A percentile compares a stretch with the other conserved stretches of the same genome.
Conservation (phyloP, 768 basidiomycete species). For the Coprinopsis marcescibilis region DNA sequence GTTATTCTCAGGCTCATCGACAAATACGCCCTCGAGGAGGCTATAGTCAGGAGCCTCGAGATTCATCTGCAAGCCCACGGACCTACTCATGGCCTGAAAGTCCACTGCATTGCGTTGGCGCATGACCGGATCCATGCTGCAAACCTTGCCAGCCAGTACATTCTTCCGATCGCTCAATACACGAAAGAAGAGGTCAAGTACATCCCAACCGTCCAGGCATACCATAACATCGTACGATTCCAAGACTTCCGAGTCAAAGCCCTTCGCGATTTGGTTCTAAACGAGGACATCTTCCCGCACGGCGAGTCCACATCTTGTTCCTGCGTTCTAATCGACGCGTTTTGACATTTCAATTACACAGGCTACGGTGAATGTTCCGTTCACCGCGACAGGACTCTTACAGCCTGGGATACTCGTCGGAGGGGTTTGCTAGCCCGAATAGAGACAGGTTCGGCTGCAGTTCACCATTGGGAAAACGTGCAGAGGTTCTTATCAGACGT, state of each 20-base stretch:
- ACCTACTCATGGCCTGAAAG: slow-evolving; percentile 53
- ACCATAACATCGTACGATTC: slow-evolving; percentile 56
- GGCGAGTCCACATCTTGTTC: slow-evolving; percentile 16
- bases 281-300: slow-evolving; percentile 66
- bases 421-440: slow-evolving; percentile 39
- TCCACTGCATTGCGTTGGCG: slow-evolving; percentile 51
- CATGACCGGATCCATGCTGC: slow-evolving; percentile 43
- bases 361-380: slow-evolving; percentile 56
- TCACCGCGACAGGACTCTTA: slow-evolving; percentile 40
- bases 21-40: slow-evolving; percentile 55
- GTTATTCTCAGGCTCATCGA: slow-evolving; percentile 53
- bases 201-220: slow-evolving; percentile 54
- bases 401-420: slow-evolving; percentile 49
- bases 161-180: slow-evolving; percentile 56
- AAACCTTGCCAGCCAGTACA: slow-evolving; percentile 50
- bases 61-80: slow-evolving; percentile 57
- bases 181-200: slow-evolving; percentile 40
- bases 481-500: too few relatives aligned
- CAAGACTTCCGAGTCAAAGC: slow-evolving; percentile 52
- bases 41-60: slow-evolving; percentile 37
- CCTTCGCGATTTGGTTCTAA: slow-evolving; percentile 45
- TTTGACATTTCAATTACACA: slow-evolving; percentile 14
- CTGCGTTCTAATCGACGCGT: background rate
- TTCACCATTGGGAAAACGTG: too few relatives aligned
- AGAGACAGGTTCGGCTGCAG: slow-evolving; percentile 40